These are phyloP conservation scores for Salvia miltiorrhiza DNA, from an alignment of 257 asterid genomes.

Conservation along the genomic window DNA sequence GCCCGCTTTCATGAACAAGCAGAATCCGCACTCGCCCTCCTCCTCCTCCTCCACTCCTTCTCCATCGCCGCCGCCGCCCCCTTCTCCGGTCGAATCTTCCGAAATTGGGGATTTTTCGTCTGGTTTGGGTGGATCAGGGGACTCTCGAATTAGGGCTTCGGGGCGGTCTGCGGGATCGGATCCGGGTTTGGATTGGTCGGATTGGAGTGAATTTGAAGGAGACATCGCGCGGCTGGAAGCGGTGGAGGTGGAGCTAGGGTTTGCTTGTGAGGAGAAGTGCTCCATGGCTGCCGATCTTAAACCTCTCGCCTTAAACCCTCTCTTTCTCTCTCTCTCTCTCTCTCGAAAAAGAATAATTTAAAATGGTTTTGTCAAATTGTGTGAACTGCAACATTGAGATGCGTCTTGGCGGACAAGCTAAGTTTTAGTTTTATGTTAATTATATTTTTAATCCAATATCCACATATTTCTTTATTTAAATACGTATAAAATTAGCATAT, in stretches of 20 bases:
- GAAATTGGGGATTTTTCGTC: neutral
- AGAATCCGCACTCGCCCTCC: constrained; percentile 78
- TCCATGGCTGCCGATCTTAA: constrained; percentile 58
- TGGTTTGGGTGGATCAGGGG: constrained; percentile 1
- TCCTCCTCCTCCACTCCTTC: constrained; percentile 54
- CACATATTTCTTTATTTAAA: too few species aligned
- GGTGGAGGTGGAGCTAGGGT: constrained; percentile 40
- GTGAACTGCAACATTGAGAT: neutral
- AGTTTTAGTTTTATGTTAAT: neutral
- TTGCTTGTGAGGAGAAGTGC: constrained; percentile 32
- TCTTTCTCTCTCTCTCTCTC: neutral
- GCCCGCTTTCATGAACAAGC: constrained; percentile 82
- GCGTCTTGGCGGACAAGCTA: constrained; percentile 12
- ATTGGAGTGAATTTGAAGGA: constrained; percentile 32
- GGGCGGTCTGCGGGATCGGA: constrained; percentile 2
- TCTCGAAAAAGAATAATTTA: neutral
- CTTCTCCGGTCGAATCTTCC: constrained; percentile 10
- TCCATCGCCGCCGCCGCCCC: constrained; percentile 24
- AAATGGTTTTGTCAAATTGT: neutral
- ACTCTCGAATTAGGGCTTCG: constrained; percentile 9
- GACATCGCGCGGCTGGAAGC: constrained; percentile 29
- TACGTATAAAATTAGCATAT: too few species aligned
- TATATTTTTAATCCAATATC: too few species aligned
- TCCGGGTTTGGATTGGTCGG: constrained; percentile 17
- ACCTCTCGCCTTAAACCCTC: constrained; percentile 45